Base-by-base conservation (phyloP, 2,329 filamentous ascomycete species). In the Rachicladosporium sp. region DNA sequence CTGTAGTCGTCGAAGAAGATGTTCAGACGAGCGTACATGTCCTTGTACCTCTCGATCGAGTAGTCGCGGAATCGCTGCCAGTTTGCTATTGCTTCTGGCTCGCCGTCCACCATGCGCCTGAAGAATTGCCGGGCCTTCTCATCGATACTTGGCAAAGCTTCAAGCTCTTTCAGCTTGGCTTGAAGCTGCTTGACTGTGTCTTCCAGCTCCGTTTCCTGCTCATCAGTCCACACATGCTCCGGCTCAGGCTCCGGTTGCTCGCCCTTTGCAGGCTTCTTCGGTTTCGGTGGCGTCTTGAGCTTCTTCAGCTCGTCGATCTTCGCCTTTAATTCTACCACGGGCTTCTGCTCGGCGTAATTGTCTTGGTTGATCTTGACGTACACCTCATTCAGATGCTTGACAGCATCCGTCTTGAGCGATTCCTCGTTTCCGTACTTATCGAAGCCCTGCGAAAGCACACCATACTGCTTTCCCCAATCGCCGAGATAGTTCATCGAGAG, bases 331-430 rank as follows among this genome's bases (percentile, higher is more conserved):
- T 51, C 68, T 50, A 78, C 76, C 15, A 80, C 74, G 43, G 71
- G 57, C 47, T 81, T 79, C 48, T 80, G 79, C 65, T 86, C 78
- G 0, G 69, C 73, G 2, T 67, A 61, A 46, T 79, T 71, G 3
- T 80, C 68, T 30, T 68, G 68, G 50, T 76, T 76, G 59, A 89
- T 85, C 59, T 76, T 74, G 46, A 88, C 82, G 53, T 89, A 91
- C 37, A 91, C 78, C 53, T 87, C 76, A 59, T 80, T 88, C 7
- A 91, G 67, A 58, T 91, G 84, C 59, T 83, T 82, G 55, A 89
- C 86, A 9, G 84, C 83, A 52, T 89, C 82, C 35, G 70, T 69
- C 46, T 73, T 60, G 9, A 91, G 69, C 43, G 77, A 74, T 49
- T 80, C 76, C 59, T 89, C 82, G 44, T 73, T 75, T 23, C 84